These are phyloP conservation scores for Blastocystis hominis DNA, from an alignment of 352 stramenopile genomes.

Conservation along the genomic window DNA sequence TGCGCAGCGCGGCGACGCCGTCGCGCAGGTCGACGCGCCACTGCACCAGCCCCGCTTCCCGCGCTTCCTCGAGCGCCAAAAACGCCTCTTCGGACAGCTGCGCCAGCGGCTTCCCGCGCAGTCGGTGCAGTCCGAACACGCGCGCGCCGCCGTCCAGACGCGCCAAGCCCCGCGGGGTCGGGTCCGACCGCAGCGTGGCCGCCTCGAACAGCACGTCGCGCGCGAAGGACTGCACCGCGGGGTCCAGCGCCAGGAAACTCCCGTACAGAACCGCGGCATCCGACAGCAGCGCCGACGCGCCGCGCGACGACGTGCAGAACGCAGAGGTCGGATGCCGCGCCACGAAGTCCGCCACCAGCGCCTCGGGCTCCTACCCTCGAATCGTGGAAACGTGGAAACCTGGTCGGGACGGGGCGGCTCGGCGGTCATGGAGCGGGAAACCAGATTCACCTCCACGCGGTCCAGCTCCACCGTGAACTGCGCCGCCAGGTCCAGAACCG, in stretches of 20 bases:
- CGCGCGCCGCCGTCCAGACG: not conserved
- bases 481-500: not conserved
- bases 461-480: slow-evolving; percentile 41
- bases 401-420: not conserved
- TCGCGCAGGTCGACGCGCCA: not conserved
- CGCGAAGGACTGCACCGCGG: not conserved
- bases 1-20: not conserved
- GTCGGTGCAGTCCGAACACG: not conserved
- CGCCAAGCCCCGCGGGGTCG: not conserved
- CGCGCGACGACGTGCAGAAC: not conserved
- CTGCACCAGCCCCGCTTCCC: not conserved
- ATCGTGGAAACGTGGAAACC: not conserved
- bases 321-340: not conserved
- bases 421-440: not conserved
- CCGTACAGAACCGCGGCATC: slow-evolving; percentile 10
- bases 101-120: not conserved
- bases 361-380: too few species aligned
- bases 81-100: slow-evolving; percentile 1
- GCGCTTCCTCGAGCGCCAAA: not conserved
- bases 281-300: not conserved
- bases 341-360: not conserved
- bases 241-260: not conserved
- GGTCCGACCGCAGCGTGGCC: not conserved
- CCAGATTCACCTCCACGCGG: slow-evolving; percentile 37
- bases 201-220: not conserved